Conservation (phyloP, 352 stramenopile species). For the Phytophthora pini region DNA sequence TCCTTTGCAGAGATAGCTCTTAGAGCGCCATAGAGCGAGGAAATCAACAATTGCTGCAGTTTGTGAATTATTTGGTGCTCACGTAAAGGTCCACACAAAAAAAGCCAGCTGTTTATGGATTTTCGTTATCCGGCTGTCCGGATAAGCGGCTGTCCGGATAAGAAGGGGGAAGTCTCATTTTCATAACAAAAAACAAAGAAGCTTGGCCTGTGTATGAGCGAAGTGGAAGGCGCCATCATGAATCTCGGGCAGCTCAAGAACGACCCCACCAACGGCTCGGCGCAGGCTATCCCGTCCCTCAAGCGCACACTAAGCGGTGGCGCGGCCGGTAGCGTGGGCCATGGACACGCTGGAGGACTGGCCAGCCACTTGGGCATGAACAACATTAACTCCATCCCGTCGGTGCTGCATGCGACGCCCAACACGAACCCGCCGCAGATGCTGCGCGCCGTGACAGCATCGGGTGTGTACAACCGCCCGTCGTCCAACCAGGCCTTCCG, state of each 20-base stretch:
- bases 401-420: slow-evolving; percentile 71
- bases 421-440: slow-evolving; percentile 85
- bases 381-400: slow-evolving; percentile 82
- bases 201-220: slow-evolving; percentile 10
- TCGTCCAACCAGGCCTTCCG: slow-evolving; percentile 36
- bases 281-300: slow-evolving; percentile 79
- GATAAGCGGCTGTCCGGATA: slow-evolving; percentile 2
- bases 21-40: slow-evolving; percentile 9
- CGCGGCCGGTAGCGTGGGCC: slow-evolving; percentile 48
- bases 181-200: slow-evolving; percentile 14
- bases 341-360: slow-evolving; percentile 43
- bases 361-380: slow-evolving; percentile 73
- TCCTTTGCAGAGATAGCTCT: slow-evolving; percentile 21
- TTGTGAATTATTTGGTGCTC: not conserved
- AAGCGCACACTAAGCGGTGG: slow-evolving; percentile 87
- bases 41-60: slow-evolving; percentile 7
- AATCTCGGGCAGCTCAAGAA: slow-evolving; percentile 83
- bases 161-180: slow-evolving; percentile 1
- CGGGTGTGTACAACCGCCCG: slow-evolving; percentile 81
- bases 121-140: not conserved
- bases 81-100: slow-evolving; percentile 9
- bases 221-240: slow-evolving; percentile 38
- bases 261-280: slow-evolving; percentile 52
- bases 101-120: slow-evolving; percentile 17
- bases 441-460: slow-evolving; percentile 83